Evolutionary conservation across 164 flowering plant genomes (phyloP), one percentile per base, ranked within the genome.

Genomic region (Berberis vulgaris): DNA sequence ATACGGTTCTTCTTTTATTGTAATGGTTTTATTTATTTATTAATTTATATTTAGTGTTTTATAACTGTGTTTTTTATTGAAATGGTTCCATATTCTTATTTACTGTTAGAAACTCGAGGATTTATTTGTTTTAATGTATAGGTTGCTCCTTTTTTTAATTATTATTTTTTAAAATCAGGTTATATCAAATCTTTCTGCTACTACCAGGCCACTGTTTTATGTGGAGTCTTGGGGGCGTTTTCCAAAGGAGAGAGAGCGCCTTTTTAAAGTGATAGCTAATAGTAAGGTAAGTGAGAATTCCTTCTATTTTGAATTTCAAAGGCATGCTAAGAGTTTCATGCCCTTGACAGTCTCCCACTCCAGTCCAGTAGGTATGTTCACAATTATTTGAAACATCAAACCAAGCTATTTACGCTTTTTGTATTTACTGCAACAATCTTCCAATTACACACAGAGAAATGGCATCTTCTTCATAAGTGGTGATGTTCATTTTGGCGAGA

Each of bases 401-500:
- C 26, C 26, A 52, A 52, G 1, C 3, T 7, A 52, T 52, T 7
- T 52, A 52, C 4, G 3, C 8, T 52, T 10, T 11, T 52, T 52
- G 54, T 10, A 10, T 26, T 52, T 52, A 10, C 11, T 52, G 13
- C n/a, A 11, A 52, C n/a, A 52, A 52, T 26, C 49, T 52, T 60
- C 49, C 43, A 55, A 62, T 38, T 67, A 59, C 66, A 86, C 67
- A 59, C 66, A 86, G 91, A 84, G 96, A 71, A 76, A 80, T 71
- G 96, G 86, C 43, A 76, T 88, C 4, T 66, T 88, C 66, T 86
- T 86, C 75, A 82, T 88, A 58, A 88, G 96, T 70, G 91, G 91
- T 3, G 96, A 88, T 74, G 96, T 88, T 71, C 96, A 88, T 76
- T 88, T 82, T 78, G 89, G 88, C 69, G 91, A 88, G 76, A 81